A percentile compares a stretch with the other conserved stretches of the same genome.
phyloP scores from a whole-genome alignment of 768 basidiomycete species.

The Daedaleopsis nitida region DNA sequence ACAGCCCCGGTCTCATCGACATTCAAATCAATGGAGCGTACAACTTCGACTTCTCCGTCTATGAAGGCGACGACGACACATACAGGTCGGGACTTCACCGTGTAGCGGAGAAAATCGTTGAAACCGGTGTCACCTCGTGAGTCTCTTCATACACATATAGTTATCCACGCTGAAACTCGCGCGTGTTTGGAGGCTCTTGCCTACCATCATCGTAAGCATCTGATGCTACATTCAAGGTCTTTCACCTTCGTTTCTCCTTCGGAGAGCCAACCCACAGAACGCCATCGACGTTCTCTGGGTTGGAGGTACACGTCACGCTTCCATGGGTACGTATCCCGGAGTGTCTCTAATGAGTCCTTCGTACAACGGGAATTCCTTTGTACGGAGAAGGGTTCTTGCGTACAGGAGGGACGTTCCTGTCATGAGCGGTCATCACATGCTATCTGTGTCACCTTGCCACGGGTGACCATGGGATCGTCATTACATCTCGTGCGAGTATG shows the following conservation, averaged over 20 bases:
- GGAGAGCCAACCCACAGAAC: not conserved
- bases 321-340: not conserved
- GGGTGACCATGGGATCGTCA: too few species aligned
- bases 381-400: too few species aligned
- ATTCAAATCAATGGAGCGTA: conserved; percentile 91
- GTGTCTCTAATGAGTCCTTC: not conserved
- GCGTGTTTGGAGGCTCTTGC: conserved; percentile 23
- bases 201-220: conserved; percentile 56
- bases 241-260: not conserved
- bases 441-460: too few species aligned
- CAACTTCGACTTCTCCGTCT: conserved; percentile 85
- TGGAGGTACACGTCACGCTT: not conserved
- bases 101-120: conserved; percentile 75
- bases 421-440: too few species aligned
- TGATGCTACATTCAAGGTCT: not conserved
- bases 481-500: too few species aligned
- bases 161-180: conserved; percentile 8
- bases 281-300: not conserved
- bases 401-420: too few species aligned
- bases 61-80: conserved; percentile 65
- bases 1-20: conserved; percentile 83
- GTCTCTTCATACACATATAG: conserved; percentile 32
- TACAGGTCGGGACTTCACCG: conserved; percentile 69
- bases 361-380: too few species aligned
- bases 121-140: conserved; percentile 88